Conservation (phyloP, 805 yeast species). For the Lachancea thermotolerans region DNA sequence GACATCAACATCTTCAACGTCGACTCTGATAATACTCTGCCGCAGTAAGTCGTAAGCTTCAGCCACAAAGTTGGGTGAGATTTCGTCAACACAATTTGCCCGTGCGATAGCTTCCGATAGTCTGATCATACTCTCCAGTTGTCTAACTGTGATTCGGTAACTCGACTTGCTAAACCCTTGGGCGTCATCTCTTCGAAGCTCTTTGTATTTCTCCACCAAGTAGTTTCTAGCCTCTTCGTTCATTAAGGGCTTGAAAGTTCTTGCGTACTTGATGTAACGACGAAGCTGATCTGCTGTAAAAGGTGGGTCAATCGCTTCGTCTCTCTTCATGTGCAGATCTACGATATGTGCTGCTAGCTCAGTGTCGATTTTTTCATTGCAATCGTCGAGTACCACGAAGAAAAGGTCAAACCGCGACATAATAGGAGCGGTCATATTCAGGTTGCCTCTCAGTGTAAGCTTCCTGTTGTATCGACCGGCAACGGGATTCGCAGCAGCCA, state of each 20-base stretch:
- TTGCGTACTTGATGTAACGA: constrained; percentile 84
- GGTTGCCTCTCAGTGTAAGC: constrained; percentile 72
- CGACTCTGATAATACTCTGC: constrained; percentile 89
- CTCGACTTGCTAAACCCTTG: constrained; percentile 75
- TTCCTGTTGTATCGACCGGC: constrained; percentile 95
- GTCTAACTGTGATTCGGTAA: constrained; percentile 94
- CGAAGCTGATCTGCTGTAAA: constrained; percentile 81
- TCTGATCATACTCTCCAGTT: constrained; percentile 88
- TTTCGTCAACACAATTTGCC: constrained; percentile 88
- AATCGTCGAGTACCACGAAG: constrained; percentile 90
- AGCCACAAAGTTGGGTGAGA: constrained; percentile 77
- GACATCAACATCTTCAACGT: constrained; percentile 84
- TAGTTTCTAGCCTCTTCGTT: constrained; percentile 71
- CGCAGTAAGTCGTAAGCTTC: constrained; percentile 88
- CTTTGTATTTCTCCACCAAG: constrained; percentile 74
- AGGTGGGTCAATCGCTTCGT: constrained; percentile 85
- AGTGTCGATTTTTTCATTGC: constrained; percentile 85
- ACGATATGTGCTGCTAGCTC: constrained; percentile 90
- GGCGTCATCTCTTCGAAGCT: constrained; percentile 81
- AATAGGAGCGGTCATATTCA: constrained; percentile 95
- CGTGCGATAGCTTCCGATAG: constrained; percentile 94
- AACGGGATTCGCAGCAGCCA: constrained; percentile 98
- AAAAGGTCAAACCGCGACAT: constrained; percentile 97
- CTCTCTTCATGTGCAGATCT: constrained; percentile 83
- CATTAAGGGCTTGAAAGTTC: constrained; percentile 87